Percentiles rank a stretch among this genome's conserved stretches.
phyloP scores from a whole-genome alignment of 192 early-diverging fungal genomes.

The Coemansia sp. region DNA sequence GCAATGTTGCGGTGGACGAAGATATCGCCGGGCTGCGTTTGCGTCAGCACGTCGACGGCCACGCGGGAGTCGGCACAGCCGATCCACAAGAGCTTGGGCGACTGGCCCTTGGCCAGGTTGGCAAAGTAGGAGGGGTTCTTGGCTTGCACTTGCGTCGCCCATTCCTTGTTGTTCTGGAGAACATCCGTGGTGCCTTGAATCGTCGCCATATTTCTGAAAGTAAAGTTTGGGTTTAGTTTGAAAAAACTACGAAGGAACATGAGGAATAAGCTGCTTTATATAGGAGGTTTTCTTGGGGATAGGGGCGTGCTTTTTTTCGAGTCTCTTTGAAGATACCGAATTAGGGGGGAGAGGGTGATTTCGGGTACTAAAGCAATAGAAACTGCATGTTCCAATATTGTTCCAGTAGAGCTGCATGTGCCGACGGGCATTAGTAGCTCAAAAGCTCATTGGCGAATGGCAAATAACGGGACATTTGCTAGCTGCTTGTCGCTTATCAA shows the following conservation, averaged over 20 bases:
- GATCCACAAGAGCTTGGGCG: conserved; percentile 87
- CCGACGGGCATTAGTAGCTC: too few species aligned
- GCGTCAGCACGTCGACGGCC: conserved; percentile 73
- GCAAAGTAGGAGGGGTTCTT: conserved; percentile 71
- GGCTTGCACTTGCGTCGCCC: conserved; percentile 57
- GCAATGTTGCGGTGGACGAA: conserved; percentile 99
- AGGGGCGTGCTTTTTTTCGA: too few species aligned
- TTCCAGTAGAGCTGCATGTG: too few species aligned
- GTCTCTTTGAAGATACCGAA: too few species aligned
- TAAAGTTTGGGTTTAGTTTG: conserved; percentile 14
- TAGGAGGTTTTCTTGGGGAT: too few species aligned
- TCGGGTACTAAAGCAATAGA: too few species aligned
- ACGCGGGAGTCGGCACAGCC: conserved; percentile 92
- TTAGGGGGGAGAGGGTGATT: too few species aligned
- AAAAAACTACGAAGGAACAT: background rate
- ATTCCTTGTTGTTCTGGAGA: conserved; percentile 56
- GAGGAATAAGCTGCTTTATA: background rate
- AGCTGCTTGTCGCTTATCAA: too few species aligned
- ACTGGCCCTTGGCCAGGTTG: conserved; percentile 69
- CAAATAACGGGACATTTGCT: too few species aligned
- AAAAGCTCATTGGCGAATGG: too few species aligned
- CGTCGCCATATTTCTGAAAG: conserved; percentile 22
- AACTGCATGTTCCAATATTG: too few species aligned
- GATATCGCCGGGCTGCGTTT: conserved; percentile 67
- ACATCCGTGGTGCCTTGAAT: conserved; percentile 3